A percentile compares a stretch with the other conserved stretches of the same genome.
Evolutionary conservation across 768 basidiomycete species (phyloP).

Genomic region (Boletus sensibilis): DNA sequence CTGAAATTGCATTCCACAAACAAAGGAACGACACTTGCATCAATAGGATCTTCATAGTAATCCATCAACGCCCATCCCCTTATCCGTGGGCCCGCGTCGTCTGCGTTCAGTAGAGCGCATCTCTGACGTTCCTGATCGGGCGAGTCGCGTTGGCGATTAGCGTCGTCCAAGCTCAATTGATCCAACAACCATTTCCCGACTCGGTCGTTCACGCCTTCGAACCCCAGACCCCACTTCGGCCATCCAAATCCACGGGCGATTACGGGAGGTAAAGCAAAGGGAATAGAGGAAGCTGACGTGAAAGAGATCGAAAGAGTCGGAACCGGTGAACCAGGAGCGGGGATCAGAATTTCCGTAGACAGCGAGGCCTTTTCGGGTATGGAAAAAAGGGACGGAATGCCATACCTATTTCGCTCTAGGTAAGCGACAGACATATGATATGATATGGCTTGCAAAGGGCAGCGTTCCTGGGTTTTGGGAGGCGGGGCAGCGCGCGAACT

Average conservation of each 20-base stretch:
- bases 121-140: background rate
- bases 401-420: constrained; percentile 55
- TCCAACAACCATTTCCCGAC: constrained; percentile 70
- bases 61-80: constrained; percentile 79
- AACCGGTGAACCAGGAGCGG: constrained; percentile 33
- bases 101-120: background rate
- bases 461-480: background rate
- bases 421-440: constrained; percentile 3
- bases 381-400: constrained; percentile 71
- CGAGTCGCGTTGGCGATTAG: background rate
- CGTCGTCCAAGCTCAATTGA: constrained; percentile 33
- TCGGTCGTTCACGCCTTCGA: constrained; percentile 85
- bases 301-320: constrained; percentile 72
- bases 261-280: constrained; percentile 72
- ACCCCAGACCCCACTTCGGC: constrained; percentile 70
- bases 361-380: constrained; percentile 80
- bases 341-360: constrained; percentile 53
- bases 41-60: constrained; percentile 60
- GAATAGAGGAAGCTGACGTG: constrained; percentile 78
- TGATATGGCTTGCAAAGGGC: background rate
- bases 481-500: constrained; percentile 7
- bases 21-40: constrained; percentile 55
- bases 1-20: constrained; percentile 78
- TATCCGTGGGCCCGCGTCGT: constrained; percentile 41
- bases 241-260: constrained; percentile 85